Evolutionary conservation across 2,329 filamentous ascomycete genomes (phyloP).

Genomic region (Diatrype stigma): DNA sequence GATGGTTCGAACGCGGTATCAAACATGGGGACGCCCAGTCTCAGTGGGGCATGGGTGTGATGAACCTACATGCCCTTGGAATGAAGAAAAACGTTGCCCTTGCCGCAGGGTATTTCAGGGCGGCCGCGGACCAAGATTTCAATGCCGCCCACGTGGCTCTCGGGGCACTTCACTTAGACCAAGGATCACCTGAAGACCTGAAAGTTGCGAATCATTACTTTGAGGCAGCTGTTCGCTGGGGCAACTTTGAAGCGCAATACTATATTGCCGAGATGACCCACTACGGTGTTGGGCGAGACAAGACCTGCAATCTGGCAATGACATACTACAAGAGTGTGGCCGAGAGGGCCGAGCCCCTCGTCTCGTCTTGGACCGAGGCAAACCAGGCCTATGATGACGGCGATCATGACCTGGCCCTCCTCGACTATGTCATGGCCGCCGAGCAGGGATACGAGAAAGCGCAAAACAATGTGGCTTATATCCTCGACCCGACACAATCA

Average conservation of each 20-base stretch:
- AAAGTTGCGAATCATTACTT: conserved; percentile 78
- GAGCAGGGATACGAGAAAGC: conserved; percentile 89
- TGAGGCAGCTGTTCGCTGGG: conserved; percentile 76
- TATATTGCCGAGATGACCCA: conserved; percentile 86
- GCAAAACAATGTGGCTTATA: conserved; percentile 84
- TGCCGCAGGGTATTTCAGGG: conserved; percentile 72
- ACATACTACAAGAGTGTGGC: conserved; percentile 79
- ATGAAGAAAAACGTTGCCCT: conserved; percentile 61
- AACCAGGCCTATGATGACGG: conserved; percentile 78
- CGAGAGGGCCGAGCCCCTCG: conserved; percentile 66
- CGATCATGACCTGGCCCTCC: conserved; percentile 73
- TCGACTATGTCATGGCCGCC: conserved; percentile 80
- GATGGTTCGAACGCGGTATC: conserved; percentile 81
- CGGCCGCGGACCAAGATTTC: conserved; percentile 77
- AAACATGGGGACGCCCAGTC: conserved; percentile 74
- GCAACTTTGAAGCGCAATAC: conserved; percentile 85
- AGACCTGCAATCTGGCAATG: conserved; percentile 71
- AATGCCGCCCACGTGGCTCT: conserved; percentile 77
- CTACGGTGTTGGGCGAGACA: conserved; percentile 74
- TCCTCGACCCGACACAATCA: conserved; percentile 72
- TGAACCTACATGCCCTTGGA: conserved; percentile 77
- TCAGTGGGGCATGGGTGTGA: conserved; percentile 77
- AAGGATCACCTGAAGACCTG: conserved; percentile 68
- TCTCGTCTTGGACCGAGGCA: conserved; percentile 77
- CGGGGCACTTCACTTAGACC: conserved; percentile 80